A percentile compares a stretch with the other conserved stretches of the same genome.
These are phyloP conservation scores for Ustilago esculenta DNA, from an alignment of 1,284 basidiomycete genomes.

Conservation along the genomic window DNA sequence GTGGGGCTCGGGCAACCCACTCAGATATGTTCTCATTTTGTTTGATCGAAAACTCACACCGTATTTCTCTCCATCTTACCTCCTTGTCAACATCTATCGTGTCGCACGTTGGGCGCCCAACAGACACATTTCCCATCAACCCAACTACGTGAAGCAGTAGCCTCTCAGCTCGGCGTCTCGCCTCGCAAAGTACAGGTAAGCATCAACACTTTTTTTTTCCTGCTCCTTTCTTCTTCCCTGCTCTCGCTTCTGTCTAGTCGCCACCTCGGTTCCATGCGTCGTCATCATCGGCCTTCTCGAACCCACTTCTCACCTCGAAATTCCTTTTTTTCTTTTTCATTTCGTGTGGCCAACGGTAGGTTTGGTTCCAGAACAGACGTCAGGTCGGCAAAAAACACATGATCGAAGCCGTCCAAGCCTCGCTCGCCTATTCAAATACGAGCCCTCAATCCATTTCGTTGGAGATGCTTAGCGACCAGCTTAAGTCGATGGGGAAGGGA, in stretches of 20 bases:
- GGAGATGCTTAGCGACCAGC: conserved; percentile 6
- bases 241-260: background rate
- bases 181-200: conserved; percentile 58
- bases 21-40: too few species aligned
- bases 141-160: conserved; percentile 47
- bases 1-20: too few species aligned
- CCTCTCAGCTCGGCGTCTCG: conserved; percentile 45
- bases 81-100: too few species aligned
- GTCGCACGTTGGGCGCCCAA: too few species aligned
- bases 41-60: too few species aligned
- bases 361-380: conserved; percentile 45
- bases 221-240: background rate
- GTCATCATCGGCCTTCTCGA: too few species aligned
- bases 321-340: background rate
- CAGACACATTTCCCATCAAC: conserved; percentile 60
- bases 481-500: conserved; percentile 8
- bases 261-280: background rate
- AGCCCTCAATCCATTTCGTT: background rate
- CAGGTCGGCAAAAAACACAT: conserved; percentile 44
- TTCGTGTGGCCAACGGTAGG: conserved; percentile 3
- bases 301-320: background rate
- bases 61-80: background rate
- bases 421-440: too few species aligned
- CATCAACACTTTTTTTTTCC: too few species aligned
- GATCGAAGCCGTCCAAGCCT: conserved; percentile 27